Evolutionary conservation across 495 filamentous ascomycete species (phyloP).

Genomic region (Chaetomium fimeti): DNA sequence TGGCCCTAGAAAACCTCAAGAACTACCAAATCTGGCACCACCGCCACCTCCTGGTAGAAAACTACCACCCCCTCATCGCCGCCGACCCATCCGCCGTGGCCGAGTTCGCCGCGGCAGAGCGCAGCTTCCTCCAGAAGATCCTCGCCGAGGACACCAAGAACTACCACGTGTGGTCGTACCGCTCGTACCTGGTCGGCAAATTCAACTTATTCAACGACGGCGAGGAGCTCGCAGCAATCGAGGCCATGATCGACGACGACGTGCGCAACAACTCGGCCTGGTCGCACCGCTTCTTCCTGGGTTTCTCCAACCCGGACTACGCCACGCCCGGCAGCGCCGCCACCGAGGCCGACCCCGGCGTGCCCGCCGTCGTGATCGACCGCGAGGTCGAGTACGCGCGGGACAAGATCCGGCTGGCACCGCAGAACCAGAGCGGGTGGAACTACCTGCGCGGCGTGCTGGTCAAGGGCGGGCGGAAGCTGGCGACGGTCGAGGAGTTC

Average conservation of each 20-base stretch:
- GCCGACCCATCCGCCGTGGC: slow-evolving; percentile 35
- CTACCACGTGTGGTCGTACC: slow-evolving; percentile 97
- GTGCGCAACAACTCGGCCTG: slow-evolving; percentile 95
- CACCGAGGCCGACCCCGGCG: slow-evolving; percentile 47
- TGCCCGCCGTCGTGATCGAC: slow-evolving; percentile 64
- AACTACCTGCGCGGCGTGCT: slow-evolving; percentile 81
- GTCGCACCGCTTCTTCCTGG: slow-evolving; percentile 91
- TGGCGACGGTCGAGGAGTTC: slow-evolving; percentile 63
- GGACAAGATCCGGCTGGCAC: slow-evolving; percentile 68
- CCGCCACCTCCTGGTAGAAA: slow-evolving; percentile 76
- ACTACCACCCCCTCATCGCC: slow-evolving; percentile 56
- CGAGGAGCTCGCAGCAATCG: slow-evolving; percentile 66
- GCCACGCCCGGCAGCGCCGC: slow-evolving; percentile 49
- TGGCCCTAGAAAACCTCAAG: slow-evolving; percentile 81
- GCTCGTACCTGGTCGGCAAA: slow-evolving; percentile 85
- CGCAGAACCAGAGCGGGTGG: slow-evolving; percentile 94
- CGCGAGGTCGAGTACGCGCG: slow-evolving; percentile 72
- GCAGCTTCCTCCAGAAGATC: slow-evolving; percentile 74
- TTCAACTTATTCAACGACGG: slow-evolving; percentile 60
- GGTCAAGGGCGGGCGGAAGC: slow-evolving; percentile 57
- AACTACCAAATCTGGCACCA: slow-evolving; percentile 99
- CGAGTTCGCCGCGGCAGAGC: slow-evolving; percentile 54
- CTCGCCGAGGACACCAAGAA: slow-evolving; percentile 88
- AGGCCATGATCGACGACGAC: slow-evolving; percentile 68
- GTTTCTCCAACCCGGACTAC: slow-evolving; percentile 65